Evolutionary conservation across 2,329 filamentous ascomycete genomes (phyloP), one percentile per base, ranked within the genome.

Genomic region (Kalmusia sp.): DNA sequence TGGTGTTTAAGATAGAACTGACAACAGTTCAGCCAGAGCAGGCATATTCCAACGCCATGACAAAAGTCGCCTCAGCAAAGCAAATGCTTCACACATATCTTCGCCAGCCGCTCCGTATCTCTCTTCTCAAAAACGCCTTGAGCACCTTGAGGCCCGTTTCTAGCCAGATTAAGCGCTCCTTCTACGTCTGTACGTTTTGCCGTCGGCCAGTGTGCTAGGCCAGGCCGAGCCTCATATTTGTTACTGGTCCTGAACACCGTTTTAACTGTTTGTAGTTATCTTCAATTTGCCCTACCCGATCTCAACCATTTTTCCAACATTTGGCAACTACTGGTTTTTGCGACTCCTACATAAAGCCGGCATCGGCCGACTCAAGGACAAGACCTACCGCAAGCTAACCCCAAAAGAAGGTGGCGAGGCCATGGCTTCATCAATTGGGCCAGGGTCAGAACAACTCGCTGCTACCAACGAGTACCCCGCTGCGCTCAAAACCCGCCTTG

Each of bases 351-450:
- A 83, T 57, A 68, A 62, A 43, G 38, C 68, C 4, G 72, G 74
- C 0, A 70, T 74, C 28, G 76, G 75, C n/a, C 65, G 63, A 3
- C 35, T 59, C 15, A 21, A 46, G 9, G 49, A 59, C 17, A 58
- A 57, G 17, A 58, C 62, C 21, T 40, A 52, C 11, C 35, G 52
- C 6, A 37, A 54, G 7, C 21, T 68, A 48, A 54, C 22, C 35
- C 56, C 6, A 40, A 55, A 52, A 21, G 50, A 72, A 58, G 72
- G 73, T 7, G 78, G 77, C 17, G 79, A 83, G 44, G 73, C 72
- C 33, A 78, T 84, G 70, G 82, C 83, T 3, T 77, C 76, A 54
- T 78, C 77, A 2, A 71, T 80, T 33, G 84, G 84, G 0, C 84
- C 84, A 1, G 78, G 80, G 2, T 39, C 61, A 2, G 62, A 69